Percentiles rank a stretch among this genome's conserved stretches.
Conservation (phyloP, 768 basidiomycete genomes). For the Termitomyces sp. region DNA sequence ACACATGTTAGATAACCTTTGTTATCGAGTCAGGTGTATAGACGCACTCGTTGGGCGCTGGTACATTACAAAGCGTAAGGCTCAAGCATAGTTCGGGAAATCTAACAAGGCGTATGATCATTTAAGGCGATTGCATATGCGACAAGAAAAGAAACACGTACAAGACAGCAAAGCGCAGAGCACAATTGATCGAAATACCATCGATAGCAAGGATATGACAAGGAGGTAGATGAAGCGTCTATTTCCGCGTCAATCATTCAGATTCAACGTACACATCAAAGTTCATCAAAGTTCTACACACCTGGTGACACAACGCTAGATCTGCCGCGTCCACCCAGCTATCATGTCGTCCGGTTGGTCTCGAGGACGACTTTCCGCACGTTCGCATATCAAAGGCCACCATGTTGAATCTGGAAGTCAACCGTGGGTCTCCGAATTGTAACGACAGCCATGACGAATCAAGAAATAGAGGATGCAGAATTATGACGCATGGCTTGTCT, state of each 20-base stretch:
- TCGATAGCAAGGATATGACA: conserved; percentile 72
- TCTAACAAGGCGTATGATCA: conserved; percentile 24
- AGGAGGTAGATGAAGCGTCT: conserved; percentile 61
- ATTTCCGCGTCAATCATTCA: not conserved
- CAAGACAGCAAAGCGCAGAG: conserved; percentile 61
- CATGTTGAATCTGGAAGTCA: conserved; percentile 55
- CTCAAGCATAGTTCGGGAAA: conserved; percentile 71
- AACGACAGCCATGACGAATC: conserved; percentile 63
- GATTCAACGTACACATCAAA: not conserved
- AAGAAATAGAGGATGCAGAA: conserved; percentile 64
- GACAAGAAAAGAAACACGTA: conserved; percentile 27
- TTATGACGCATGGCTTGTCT: conserved; percentile 56
- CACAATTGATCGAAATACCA: conserved; percentile 46
- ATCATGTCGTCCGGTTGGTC: conserved; percentile 55
- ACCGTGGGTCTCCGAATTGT: conserved; percentile 62
- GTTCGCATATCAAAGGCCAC: conserved; percentile 72
- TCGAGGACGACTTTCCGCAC: conserved; percentile 49
- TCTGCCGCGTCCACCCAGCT: conserved; percentile 79
- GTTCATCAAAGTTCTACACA: conserved; percentile 21
- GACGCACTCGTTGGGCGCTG: conserved; percentile 60
- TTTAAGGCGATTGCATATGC: not conserved
- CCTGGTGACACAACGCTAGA: conserved; percentile 60
- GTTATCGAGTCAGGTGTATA: not conserved
- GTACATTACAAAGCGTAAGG: conserved; percentile 62
- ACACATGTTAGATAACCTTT: conserved; percentile 1